These are phyloP conservation scores for Fusarium sp. DNA, from an alignment of 2,329 filamentous ascomycete genomes.

Conservation along the genomic window DNA sequence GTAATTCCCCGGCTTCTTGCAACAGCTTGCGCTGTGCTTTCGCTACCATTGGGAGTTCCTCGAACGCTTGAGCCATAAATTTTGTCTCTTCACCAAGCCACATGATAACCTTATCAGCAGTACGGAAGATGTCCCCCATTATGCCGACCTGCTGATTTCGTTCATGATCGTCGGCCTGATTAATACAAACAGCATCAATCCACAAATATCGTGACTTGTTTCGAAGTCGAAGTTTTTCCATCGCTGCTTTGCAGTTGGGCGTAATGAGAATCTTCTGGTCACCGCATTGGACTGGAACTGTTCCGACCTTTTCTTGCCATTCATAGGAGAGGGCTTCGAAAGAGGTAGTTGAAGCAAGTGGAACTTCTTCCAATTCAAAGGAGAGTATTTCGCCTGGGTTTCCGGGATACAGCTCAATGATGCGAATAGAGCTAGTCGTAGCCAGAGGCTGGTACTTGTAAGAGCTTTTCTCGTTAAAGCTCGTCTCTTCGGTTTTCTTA, in stretches of 20 bases:
- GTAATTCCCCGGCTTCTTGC: accelerated
- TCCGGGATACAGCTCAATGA: background rate
- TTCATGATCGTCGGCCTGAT: background rate
- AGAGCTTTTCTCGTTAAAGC: background rate
- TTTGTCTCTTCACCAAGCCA: background rate
- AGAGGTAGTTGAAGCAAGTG: background rate
- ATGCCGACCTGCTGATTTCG: background rate
- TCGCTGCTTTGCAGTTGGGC: background rate
- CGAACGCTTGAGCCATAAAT: accelerated
- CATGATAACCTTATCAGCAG: background rate
- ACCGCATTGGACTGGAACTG: background rate
- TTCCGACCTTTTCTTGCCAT: background rate
- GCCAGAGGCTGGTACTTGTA: background rate
- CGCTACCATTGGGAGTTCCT: background rate
- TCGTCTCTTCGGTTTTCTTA: background rate
- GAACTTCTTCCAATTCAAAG: background rate
- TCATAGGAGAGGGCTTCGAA: background rate
- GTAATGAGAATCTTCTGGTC: background rate
- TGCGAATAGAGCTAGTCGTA: background rate
- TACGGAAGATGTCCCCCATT: background rate
- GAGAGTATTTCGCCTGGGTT: background rate
- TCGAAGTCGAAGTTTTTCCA: background rate
- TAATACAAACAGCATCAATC: background rate
- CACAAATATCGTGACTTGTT: background rate
- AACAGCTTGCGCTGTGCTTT: background rate